These are phyloP conservation scores for Candida hispaniensis DNA, from an alignment of 805 yeast species.

Conservation along the genomic window DNA sequence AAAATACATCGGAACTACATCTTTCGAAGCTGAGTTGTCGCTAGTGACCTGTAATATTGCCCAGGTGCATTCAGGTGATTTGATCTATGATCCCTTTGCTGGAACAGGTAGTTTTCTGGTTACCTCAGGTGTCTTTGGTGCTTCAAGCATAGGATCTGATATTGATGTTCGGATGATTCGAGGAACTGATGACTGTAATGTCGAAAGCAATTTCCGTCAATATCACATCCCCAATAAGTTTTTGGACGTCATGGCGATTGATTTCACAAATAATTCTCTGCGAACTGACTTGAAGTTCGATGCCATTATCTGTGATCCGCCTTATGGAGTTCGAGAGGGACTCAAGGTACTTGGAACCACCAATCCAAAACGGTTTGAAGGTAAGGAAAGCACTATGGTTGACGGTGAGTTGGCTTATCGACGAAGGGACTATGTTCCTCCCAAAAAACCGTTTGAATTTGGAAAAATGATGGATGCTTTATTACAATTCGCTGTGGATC, in stretches of 20 bases:
- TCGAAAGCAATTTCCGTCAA: slow-evolving; percentile 60
- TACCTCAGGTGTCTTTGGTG: slow-evolving; percentile 80
- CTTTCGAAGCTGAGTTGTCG: slow-evolving; percentile 90
- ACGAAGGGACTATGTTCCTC: slow-evolving; percentile 76
- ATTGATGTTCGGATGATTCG: slow-evolving; percentile 72
- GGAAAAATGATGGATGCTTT: slow-evolving; percentile 70
- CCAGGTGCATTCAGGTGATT: slow-evolving; percentile 50
- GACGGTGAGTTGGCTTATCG: slow-evolving; percentile 70
- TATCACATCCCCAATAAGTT: slow-evolving; percentile 49
- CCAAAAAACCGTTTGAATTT: slow-evolving; percentile 81
- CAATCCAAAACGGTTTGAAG: slow-evolving; percentile 54
- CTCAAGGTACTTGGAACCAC: slow-evolving; percentile 84
- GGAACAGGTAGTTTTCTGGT: slow-evolving; percentile 94
- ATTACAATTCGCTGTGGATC: slow-evolving; percentile 55
- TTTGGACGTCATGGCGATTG: slow-evolving; percentile 79
- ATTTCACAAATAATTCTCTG: slow-evolving; percentile 84
- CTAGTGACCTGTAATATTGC: slow-evolving; percentile 81
- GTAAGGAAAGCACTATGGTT: slow-evolving; percentile 57
- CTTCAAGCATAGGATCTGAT: slow-evolving; percentile 74
- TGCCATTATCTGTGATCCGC: slow-evolving; percentile 89
- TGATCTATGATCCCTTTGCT: slow-evolving; percentile 88
- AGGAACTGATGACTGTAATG: slow-evolving; percentile 56
- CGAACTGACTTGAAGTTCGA: slow-evolving; percentile 55
- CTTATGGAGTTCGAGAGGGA: slow-evolving; percentile 95
- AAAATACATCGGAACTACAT: slow-evolving; percentile 87